These are phyloP conservation scores for Trypanosoma platydactyli DNA, from an alignment of 208 protist species.

Conservation along the genomic window DNA sequence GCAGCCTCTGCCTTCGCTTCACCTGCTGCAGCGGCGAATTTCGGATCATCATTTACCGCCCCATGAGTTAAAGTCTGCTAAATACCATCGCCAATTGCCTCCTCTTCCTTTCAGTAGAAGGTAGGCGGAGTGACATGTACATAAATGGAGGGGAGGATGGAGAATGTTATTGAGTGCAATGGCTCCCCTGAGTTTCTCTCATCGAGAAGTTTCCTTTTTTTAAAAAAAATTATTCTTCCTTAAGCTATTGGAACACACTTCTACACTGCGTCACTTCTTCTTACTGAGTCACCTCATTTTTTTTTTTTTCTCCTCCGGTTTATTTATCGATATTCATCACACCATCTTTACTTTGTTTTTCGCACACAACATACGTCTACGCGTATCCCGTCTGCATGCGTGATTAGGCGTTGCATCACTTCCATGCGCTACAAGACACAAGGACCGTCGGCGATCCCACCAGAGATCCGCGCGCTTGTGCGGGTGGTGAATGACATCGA, in stretches of 20 bases:
- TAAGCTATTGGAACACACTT: too few relatives aligned
- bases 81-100: conserved; percentile 3
- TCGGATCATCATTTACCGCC: conserved; percentile 5
- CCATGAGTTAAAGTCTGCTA: background rate
- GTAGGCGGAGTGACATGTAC: background rate
- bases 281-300: conserved; percentile 12
- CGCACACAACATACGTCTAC: too few relatives aligned
- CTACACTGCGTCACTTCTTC: background rate
- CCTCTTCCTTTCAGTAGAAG: conserved; percentile 1
- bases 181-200: too few relatives aligned
- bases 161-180: too few relatives aligned
- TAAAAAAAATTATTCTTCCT: too few relatives aligned
- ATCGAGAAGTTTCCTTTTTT: too few relatives aligned
- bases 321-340: conserved; percentile 6
- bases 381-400: background rate
- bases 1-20: conserved; percentile 53
- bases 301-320: background rate
- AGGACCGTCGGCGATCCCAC: conserved; percentile 43
- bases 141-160: background rate
- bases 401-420: background rate
- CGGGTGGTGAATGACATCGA: conserved; percentile 58
- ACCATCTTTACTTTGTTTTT: conserved; percentile 21
- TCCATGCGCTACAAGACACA: background rate
- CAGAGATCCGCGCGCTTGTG: conserved; percentile 72
- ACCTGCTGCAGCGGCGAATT: conserved; percentile 57